Evolutionary conservation across 257 asterid genomes (phyloP).

Genomic region (Mitragyna speciosa): DNA sequence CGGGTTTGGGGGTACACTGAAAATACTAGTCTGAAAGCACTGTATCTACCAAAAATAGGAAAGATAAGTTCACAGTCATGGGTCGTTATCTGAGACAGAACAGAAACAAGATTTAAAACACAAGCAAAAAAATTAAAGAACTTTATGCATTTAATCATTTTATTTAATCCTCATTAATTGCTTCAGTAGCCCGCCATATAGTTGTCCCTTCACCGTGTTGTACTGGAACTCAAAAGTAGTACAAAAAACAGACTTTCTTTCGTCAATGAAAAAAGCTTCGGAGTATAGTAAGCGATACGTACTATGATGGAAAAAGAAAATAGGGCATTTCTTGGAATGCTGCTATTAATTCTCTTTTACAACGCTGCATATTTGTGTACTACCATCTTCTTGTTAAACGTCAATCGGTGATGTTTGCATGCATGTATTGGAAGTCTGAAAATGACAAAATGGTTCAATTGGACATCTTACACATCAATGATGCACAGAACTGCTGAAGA

Average conservation of each 20-base stretch:
- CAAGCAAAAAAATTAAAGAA: neutral
- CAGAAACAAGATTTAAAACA: neutral
- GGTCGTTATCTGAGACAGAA: conserved; percentile 10
- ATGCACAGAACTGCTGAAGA: neutral
- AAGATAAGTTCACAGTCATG: conserved; percentile 2
- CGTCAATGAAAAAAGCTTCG: too few species aligned
- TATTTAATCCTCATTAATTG: neutral
- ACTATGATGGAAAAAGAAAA: too few species aligned
- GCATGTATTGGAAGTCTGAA: neutral
- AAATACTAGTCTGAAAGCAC: neutral
- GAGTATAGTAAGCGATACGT: too few species aligned
- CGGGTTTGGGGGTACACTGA: neutral
- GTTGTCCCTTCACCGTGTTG: neutral
- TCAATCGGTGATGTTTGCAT: neutral
- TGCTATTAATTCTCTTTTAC: too few species aligned
- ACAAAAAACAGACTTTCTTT: too few species aligned
- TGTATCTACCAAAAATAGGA: neutral
- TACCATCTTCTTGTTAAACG: neutral
- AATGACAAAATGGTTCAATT: neutral
- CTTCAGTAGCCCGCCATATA: neutral
- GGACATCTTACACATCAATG: neutral
- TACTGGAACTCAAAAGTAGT: too few species aligned
- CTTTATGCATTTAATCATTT: neutral
- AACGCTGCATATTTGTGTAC: neutral
- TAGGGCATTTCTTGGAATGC: too few species aligned